Percentiles rank a stretch among this genome's conserved stretches.
phyloP scores from a whole-genome alignment of 2,329 filamentous ascomycete species.

The Fusarium longipes region DNA sequence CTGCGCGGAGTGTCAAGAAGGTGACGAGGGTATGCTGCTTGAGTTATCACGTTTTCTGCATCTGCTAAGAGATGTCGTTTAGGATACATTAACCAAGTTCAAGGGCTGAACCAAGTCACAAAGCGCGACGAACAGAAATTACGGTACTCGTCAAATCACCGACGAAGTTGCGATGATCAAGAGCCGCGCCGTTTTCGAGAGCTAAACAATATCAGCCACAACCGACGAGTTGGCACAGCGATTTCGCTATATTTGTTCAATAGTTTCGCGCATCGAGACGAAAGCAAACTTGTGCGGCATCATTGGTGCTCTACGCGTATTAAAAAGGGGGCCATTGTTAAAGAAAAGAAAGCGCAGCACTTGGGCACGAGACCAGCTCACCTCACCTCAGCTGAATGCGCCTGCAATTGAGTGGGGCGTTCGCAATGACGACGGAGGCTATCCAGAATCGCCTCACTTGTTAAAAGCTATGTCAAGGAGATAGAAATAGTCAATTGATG shows the following conservation, averaged over 20 bases:
- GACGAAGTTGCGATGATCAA: background rate
- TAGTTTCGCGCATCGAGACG: background rate
- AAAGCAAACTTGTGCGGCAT: background rate
- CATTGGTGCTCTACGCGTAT: background rate
- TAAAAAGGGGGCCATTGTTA: slow-evolving; percentile 12
- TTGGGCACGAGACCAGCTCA: slow-evolving; percentile 44
- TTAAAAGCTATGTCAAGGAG: slow-evolving; percentile 8
- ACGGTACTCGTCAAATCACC: background rate
- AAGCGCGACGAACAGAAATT: background rate
- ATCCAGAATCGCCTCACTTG: slow-evolving; percentile 10
- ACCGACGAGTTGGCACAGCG: background rate
- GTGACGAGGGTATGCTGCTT: slow-evolving; percentile 73
- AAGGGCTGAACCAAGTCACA: slow-evolving; percentile 64
- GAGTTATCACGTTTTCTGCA: background rate
- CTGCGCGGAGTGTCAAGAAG: slow-evolving; percentile 80
- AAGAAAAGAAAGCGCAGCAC: slow-evolving; percentile 3
- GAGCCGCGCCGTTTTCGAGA: slow-evolving; percentile 7
- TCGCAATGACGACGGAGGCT: slow-evolving; percentile 31
- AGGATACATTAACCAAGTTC: slow-evolving; percentile 76
- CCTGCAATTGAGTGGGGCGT: slow-evolving; percentile 41
- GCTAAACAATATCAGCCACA: background rate
- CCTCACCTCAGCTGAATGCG: slow-evolving; percentile 31
- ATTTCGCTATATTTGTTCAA: background rate
- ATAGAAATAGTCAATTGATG: slow-evolving; percentile 5
- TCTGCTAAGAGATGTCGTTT: slow-evolving; percentile 22